Evolutionary conservation across 768 basidiomycete genomes (phyloP).

Genomic region (Cytidiella melzeri): DNA sequence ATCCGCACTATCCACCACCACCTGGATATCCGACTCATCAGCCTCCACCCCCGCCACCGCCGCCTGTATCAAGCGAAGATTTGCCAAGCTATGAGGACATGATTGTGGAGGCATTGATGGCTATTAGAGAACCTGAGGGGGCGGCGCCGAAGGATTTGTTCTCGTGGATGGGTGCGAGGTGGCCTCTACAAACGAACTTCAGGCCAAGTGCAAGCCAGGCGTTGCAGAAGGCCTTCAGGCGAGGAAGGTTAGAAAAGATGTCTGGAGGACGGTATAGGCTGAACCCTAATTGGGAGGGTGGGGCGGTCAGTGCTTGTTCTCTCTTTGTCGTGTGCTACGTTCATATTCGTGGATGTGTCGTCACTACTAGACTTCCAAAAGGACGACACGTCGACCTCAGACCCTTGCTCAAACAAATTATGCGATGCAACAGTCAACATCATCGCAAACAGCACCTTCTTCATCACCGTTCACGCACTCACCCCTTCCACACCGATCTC

Average conservation of each 20-base stretch:
- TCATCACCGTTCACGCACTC: conserved; percentile 57
- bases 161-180: conserved; percentile 75
- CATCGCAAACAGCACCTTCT: conserved; percentile 16
- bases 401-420: conserved; percentile 32
- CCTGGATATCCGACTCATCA: conserved; percentile 28
- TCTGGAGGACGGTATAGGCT: conserved; percentile 69
- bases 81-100: conserved; percentile 89
- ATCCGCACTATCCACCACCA: conserved; percentile 26
- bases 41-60: conserved; percentile 26
- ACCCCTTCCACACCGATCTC: conserved; percentile 32
- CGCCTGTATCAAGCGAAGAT: conserved; percentile 35
- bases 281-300: conserved; percentile 76
- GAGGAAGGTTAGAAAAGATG: conserved; percentile 75
- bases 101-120: conserved; percentile 75
- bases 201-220: conserved; percentile 87
- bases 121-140: conserved; percentile 65
- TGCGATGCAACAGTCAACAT: conserved; percentile 16
- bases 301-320: conserved; percentile 47
- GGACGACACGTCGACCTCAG: conserved; percentile 78
- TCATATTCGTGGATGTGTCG: conserved; percentile 1
- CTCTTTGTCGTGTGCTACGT: not conserved
- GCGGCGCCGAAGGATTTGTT: conserved; percentile 80
- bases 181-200: conserved; percentile 85
- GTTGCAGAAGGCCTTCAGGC: conserved; percentile 77
- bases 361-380: conserved; percentile 55